Evolutionary conservation across 176 grass and related monocot genomes (phyloP), one percentile per base, ranked within the genome.

Genomic region (Dactylis glomerata): DNA sequence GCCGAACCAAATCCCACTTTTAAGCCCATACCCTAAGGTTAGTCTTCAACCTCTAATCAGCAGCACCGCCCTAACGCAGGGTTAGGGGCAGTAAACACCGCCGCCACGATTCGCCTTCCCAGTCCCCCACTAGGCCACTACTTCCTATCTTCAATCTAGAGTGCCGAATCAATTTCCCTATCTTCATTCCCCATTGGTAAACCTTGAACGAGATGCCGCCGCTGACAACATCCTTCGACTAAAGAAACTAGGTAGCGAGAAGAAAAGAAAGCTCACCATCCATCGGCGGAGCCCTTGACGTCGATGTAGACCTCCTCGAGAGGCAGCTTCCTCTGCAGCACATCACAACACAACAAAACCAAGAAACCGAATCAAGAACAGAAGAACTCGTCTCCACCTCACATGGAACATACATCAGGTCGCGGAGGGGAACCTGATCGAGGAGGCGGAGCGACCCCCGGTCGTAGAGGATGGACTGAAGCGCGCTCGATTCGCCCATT

Each of bases 401-500:
- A 10, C 49, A 28, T 10, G 6, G 41, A 42, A 42, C 41, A 42
- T 42, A 42, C 6, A 42, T 7, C 6, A 42, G 1, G 5, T 40
- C 37, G 41, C 8, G 10, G 9, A 23, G 27, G 63, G 0, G 24
- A 12, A 94, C 96, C 85, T 98, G 96, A 78, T 95, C 96, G 5
- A 98, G 93, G 30, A 98, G 93, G 77, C 96, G 93, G n/a, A 98
- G 93, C 28, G 91, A 90, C 0, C 91, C 91, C 13, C 89, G 92
- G 46, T 47, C 28, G 87, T 95, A 98, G 56, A 79, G 80, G 52
- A 98, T 95, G 31, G 96, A 71, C 70, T 89, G 91, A 20, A 98
- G 93, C 34, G 91, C 71, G 27, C 62, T 70, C 5, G 87, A 78
- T 77, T 42, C 89, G 2, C 12, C 83, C 88, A 90, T 87, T 19